Evolutionary conservation across 192 early-diverging fungal species (phyloP).

Genomic region (Ambispora gerdemannii): DNA sequence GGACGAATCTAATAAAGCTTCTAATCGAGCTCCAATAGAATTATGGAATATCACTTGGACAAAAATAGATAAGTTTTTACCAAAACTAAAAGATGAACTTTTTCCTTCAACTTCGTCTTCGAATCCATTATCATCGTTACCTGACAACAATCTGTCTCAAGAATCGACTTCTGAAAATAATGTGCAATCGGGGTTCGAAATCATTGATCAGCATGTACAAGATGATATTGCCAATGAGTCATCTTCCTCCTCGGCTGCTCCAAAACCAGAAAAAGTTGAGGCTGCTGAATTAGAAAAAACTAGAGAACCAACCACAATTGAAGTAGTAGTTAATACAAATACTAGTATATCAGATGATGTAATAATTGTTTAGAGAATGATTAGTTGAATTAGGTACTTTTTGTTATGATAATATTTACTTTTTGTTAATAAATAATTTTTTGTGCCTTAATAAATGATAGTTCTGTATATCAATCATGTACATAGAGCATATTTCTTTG

Average conservation of each 20-base stretch:
- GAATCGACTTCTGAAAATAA: neutral
- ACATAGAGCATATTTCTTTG: no score
- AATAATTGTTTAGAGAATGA: neutral
- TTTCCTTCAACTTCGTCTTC: neutral
- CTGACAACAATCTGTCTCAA: no score
- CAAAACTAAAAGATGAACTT: conserved; percentile 66
- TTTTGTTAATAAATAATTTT: no score
- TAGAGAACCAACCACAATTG: neutral
- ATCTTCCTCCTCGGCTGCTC: neutral
- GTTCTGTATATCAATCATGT: no score
- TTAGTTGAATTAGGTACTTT: no score
- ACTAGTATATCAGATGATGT: neutral
- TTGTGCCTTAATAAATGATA: no score
- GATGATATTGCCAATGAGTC: neutral
- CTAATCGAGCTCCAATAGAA: conserved; percentile 25
- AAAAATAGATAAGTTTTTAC: conserved; percentile 58
- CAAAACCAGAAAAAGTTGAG: neutral
- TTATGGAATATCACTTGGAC: conserved; percentile 75
- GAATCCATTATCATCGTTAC: neutral
- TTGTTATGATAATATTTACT: no score
- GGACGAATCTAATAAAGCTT: neutral
- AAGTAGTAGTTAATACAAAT: neutral
- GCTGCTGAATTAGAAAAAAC: neutral
- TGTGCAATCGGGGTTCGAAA: neutral
- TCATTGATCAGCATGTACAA: neutral